phyloP scores from a whole-genome alignment of 1,284 basidiomycete species.

The Cronartium ribicola region DNA sequence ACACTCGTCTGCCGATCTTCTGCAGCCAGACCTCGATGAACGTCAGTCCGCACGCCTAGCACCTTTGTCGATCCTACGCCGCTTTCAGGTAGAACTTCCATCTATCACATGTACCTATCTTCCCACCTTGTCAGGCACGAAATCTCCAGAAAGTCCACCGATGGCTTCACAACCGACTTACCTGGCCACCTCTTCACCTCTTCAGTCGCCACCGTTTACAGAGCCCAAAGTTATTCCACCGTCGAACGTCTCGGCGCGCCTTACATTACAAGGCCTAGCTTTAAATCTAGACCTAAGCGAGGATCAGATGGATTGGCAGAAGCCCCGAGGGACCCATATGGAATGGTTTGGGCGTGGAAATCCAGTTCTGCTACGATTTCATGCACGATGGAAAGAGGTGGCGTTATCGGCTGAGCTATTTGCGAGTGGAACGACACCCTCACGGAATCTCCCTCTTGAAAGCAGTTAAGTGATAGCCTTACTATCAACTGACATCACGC shows the following conservation, averaged over 20 bases:
- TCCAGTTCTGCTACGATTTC: slow-evolving; percentile 17
- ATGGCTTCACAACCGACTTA: slow-evolving; percentile 12
- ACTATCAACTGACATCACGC: not conserved
- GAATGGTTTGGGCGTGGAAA: slow-evolving; percentile 38
- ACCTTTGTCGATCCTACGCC: slow-evolving; percentile 6
- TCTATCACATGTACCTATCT: slow-evolving; percentile 4
- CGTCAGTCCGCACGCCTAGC: not conserved
- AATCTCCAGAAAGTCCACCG: not conserved
- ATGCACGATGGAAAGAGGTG: slow-evolving; percentile 34
- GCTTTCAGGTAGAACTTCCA: slow-evolving; percentile 1
- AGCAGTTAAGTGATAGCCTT: not conserved
- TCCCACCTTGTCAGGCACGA: not conserved
- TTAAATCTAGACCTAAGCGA: slow-evolving; percentile 37
- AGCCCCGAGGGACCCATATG: slow-evolving; percentile 16
- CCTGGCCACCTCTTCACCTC: slow-evolving; percentile 2
- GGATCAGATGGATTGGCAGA: slow-evolving; percentile 14
- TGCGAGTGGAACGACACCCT: slow-evolving; percentile 1
- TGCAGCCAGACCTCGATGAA: not conserved
- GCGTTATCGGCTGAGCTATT: slow-evolving; percentile 14
- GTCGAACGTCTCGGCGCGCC: slow-evolving; percentile 12
- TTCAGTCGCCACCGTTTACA: not conserved
- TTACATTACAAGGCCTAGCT: slow-evolving; percentile 15
- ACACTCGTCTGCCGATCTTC: not conserved
- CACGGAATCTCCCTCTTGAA: not conserved
- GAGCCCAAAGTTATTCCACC: not conserved